Evolutionary conservation across 805 yeast species (phyloP).

Genomic region (Clavispora carvajalis): DNA sequence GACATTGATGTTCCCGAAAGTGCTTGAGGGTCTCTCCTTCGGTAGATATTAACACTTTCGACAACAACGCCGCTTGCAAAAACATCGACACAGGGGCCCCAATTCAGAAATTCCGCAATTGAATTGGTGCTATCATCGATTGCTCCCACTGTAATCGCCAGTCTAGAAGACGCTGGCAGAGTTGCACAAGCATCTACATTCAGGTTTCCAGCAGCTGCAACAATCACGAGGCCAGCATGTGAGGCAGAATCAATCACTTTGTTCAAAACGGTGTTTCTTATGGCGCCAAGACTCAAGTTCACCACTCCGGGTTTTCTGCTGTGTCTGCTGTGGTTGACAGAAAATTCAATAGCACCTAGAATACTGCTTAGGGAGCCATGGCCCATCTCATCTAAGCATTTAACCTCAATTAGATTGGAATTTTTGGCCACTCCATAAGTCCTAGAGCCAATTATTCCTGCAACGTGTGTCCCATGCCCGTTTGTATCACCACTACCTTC

Average conservation of each 20-base stretch:
- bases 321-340: conserved; percentile 51
- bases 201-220: conserved; percentile 85
- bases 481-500: conserved; percentile 29
- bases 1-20: conserved; percentile 16
- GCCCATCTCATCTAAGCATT: conserved; percentile 65
- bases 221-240: conserved; percentile 64
- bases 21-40: conserved; percentile 9
- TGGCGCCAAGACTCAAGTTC: conserved; percentile 77
- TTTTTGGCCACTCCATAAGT: conserved; percentile 49
- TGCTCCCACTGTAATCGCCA: conserved; percentile 82
- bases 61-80: conserved; percentile 79
- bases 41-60: conserved; percentile 44
- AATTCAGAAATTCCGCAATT: conserved; percentile 78
- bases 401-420: conserved; percentile 50
- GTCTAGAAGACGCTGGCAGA: conserved; percentile 79
- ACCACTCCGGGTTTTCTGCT: conserved; percentile 50
- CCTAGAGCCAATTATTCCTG: conserved; percentile 48
- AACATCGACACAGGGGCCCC: conserved; percentile 88
- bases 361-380: conserved; percentile 66
- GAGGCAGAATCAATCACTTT: conserved; percentile 73
- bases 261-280: conserved; percentile 59
- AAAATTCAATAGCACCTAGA: conserved; percentile 61
- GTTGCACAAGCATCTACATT: conserved; percentile 71
- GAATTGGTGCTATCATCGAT: conserved; percentile 68
- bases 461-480: conserved; percentile 57